phyloP scores from a whole-genome alignment of 176 grass and related monocot genomes.

The Puccinellia tenuiflora region DNA sequence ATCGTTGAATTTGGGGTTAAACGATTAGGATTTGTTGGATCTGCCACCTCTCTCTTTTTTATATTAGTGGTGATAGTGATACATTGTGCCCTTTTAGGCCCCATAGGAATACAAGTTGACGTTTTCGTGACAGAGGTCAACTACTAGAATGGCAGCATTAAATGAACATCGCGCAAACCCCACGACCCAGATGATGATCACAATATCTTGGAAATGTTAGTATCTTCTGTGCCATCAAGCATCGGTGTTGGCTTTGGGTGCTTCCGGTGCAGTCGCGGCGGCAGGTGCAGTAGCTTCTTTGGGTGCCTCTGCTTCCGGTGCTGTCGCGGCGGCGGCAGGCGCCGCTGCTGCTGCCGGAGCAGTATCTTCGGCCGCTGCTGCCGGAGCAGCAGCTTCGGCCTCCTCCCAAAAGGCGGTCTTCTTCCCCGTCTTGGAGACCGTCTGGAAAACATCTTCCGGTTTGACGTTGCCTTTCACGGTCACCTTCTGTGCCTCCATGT shows the following conservation, averaged over 20 bases:
- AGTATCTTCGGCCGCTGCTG: background rate
- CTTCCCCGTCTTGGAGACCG: slow-evolving; percentile 84
- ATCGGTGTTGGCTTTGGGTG: background rate
- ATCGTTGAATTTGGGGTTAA: too few species aligned
- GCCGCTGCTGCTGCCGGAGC: background rate
- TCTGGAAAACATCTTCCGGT: slow-evolving; percentile 71
- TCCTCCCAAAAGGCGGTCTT: slow-evolving; percentile 81
- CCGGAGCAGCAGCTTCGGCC: slow-evolving; percentile 8
- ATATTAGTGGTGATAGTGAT: too few species aligned
- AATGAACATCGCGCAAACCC: background rate
- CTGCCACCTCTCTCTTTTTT: too few species aligned
- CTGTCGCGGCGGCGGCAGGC: background rate
- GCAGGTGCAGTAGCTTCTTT: too few species aligned
- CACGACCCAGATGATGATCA: background rate
- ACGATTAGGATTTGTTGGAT: too few species aligned
- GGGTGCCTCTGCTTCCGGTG: background rate
- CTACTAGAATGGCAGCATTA: background rate
- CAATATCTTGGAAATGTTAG: background rate
- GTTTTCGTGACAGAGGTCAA: too few species aligned
- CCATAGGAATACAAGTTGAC: too few species aligned
- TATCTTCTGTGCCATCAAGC: background rate
- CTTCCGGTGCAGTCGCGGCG: background rate
- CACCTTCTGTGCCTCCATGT: slow-evolving; percentile 84
- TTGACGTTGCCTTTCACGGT: slow-evolving; percentile 80
- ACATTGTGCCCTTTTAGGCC: too few species aligned